A percentile compares a stretch with the other conserved stretches of the same genome.
These are phyloP conservation scores for Prosopis cineraria DNA, from an alignment of 306 rosid genomes.

Conservation along the genomic window DNA sequence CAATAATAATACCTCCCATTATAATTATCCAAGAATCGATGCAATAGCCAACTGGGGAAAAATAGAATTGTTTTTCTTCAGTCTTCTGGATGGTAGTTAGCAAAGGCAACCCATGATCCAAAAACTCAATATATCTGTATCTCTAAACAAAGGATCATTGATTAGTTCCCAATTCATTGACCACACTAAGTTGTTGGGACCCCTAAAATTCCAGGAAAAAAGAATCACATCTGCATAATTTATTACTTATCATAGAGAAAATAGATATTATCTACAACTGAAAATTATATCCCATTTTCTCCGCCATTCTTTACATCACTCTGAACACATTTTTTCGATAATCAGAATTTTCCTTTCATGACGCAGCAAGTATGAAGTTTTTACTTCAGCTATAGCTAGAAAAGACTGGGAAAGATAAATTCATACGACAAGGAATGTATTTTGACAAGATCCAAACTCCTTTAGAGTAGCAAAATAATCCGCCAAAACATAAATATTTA, in stretches of 20 bases:
- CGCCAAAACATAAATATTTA: background rate
- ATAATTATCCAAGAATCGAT: constrained; percentile 11
- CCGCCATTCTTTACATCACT: background rate
- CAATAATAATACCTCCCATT: constrained; percentile 9
- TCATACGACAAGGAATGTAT: background rate
- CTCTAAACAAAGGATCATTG: background rate
- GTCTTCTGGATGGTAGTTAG: constrained; percentile 1
- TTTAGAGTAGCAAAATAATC: background rate
- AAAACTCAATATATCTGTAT: background rate
- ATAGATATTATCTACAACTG: constrained; percentile 2
- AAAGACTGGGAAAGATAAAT: too few relatives aligned
- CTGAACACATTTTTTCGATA: constrained; percentile 7
- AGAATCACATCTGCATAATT: background rate
- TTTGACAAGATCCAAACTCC: background rate
- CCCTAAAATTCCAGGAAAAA: background rate
- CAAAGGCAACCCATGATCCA: background rate
- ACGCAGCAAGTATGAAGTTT: background rate
- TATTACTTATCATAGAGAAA: constrained; percentile 2
- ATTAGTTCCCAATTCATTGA: background rate
- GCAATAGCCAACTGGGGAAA: background rate
- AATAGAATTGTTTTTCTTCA: background rate
- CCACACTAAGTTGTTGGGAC: background rate
- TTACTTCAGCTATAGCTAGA: background rate
- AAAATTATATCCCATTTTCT: background rate
- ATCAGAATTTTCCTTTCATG: constrained; percentile 26